These are phyloP conservation scores for Thelonectria discophora DNA, from an alignment of 2,329 filamentous ascomycete species.

Conservation along the genomic window DNA sequence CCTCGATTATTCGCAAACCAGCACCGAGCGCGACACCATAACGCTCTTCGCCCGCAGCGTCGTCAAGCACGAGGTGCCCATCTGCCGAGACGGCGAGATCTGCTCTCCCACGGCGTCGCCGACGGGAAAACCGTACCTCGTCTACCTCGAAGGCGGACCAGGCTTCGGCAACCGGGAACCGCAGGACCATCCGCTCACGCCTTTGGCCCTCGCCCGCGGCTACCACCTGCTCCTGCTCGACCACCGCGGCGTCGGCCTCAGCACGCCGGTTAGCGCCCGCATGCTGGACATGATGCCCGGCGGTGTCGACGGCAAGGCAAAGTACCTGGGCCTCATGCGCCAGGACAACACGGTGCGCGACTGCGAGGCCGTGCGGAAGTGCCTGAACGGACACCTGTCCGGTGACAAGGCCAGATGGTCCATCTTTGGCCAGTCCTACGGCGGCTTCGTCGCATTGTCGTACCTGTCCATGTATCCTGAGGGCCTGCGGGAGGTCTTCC, in stretches of 20 bases:
- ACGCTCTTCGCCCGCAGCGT: slow-evolving; percentile 82
- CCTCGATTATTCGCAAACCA: slow-evolving; percentile 77
- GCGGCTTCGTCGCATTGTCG: slow-evolving; percentile 84
- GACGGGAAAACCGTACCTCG: slow-evolving; percentile 64
- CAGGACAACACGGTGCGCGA: slow-evolving; percentile 92
- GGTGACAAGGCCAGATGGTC: slow-evolving; percentile 77
- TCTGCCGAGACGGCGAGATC: slow-evolving; percentile 53
- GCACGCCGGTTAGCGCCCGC: slow-evolving; percentile 78
- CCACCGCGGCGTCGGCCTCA: slow-evolving; percentile 88
- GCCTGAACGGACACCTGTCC: slow-evolving; percentile 77
- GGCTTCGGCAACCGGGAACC: slow-evolving; percentile 81
- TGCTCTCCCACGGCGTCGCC: background rate
- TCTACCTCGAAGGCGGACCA: slow-evolving; percentile 88
- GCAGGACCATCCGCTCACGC: slow-evolving; percentile 76
- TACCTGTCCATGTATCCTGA: slow-evolving; percentile 85
- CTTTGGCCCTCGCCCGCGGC: slow-evolving; percentile 76
- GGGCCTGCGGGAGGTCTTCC: slow-evolving; percentile 82
- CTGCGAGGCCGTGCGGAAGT: slow-evolving; percentile 83
- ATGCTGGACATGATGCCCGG: slow-evolving; percentile 68
- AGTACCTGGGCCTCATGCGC: slow-evolving; percentile 84
- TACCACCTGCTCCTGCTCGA: slow-evolving; percentile 91
- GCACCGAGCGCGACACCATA: slow-evolving; percentile 68
- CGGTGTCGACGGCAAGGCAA: slow-evolving; percentile 74
- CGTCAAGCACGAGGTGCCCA: slow-evolving; percentile 69
- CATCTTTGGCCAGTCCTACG: slow-evolving; percentile 90